Conservation (phyloP, 2,329 filamentous ascomycete genomes). For the Aureobasidium sp. region DNA sequence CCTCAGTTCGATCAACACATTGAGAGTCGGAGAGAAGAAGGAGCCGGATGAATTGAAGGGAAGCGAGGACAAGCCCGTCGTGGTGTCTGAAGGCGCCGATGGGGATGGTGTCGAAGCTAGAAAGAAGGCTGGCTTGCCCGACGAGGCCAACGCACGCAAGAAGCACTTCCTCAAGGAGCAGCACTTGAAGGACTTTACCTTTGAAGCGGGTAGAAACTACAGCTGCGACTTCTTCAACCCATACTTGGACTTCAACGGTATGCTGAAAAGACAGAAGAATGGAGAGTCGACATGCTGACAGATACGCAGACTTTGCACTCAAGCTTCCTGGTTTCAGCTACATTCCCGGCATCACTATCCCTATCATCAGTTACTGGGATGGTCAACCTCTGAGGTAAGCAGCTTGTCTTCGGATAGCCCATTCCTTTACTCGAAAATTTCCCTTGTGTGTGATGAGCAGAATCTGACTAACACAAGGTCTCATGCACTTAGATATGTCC, state of each 20-base stretch:
- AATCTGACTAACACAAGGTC: conserved; percentile 45
- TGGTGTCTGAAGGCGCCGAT: conserved; percentile 45
- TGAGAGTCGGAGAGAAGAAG: conserved; percentile 54
- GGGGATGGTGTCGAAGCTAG: conserved; percentile 36
- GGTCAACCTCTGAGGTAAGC: conserved; percentile 66
- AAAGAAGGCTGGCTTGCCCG: conserved; percentile 32
- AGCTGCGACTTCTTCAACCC: conserved; percentile 77
- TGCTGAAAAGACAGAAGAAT: conserved; percentile 8
- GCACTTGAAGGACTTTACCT: conserved; percentile 49
- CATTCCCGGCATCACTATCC: conserved; percentile 57
- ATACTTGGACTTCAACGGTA: conserved; percentile 77
- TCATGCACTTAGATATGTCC: conserved; percentile 82
- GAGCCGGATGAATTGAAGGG: conserved; percentile 24
- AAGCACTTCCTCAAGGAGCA: conserved; percentile 52
- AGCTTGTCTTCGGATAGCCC: conserved; percentile 5
- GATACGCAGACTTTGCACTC: conserved; percentile 54
- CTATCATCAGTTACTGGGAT: conserved; percentile 72
- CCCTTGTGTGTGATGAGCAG: not conserved
- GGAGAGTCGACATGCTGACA: not conserved
- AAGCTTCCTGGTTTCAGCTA: conserved; percentile 51
- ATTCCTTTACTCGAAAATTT: not conserved
- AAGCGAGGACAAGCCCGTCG: conserved; percentile 46
- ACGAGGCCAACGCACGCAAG: conserved; percentile 39
- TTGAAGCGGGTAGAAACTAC: conserved; percentile 55
- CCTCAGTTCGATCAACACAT: conserved; percentile 67